Evolutionary conservation across 345 rosid genomes (phyloP).

Genomic region (Linum trigynum): DNA sequence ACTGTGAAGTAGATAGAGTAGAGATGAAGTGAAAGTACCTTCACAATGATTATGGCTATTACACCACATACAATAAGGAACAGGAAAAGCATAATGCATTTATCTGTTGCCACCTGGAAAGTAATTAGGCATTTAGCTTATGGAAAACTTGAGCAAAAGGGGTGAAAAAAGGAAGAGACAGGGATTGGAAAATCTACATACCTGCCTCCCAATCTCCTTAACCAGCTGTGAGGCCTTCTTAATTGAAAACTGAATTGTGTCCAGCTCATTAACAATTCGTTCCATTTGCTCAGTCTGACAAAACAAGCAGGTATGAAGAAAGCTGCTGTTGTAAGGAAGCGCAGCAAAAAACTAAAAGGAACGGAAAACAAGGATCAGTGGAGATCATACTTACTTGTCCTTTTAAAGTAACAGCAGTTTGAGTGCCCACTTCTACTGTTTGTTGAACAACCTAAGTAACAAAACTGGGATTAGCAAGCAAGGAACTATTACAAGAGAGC

Average conservation of each 20-base stretch:
- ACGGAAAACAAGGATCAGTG: neutral
- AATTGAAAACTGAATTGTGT: conserved; percentile 93
- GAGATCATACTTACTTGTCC: conserved; percentile 65
- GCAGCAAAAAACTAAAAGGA: neutral
- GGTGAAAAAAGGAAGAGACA: neutral
- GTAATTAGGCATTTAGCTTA: conserved; percentile 4
- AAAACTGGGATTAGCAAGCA: conserved; percentile 16
- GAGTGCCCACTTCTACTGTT: conserved; percentile 98
- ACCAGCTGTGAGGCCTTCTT: conserved; percentile 97
- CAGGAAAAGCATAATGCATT: conserved; percentile 89
- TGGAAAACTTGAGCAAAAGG: neutral
- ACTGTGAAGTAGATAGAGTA: neutral
- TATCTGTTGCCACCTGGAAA: conserved; percentile 93
- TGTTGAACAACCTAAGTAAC: conserved; percentile 70
- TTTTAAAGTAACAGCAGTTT: conserved; percentile 76
- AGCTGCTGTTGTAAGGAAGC: neutral
- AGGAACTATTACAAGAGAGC: conserved; percentile 3
- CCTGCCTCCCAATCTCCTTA: conserved; percentile 99
- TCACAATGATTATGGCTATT: conserved; percentile 83
- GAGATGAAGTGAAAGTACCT: conserved; percentile 38
- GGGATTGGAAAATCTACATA: conserved; percentile 16
- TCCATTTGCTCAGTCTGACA: conserved; percentile 99
- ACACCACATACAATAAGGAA: conserved; percentile 91
- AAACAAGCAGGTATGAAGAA: conserved; percentile 2
- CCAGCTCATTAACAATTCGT: conserved; percentile 88